Evolutionary conservation across 768 basidiomycete genomes (phyloP).

Genomic region (Pleurotus tuber-regium): DNA sequence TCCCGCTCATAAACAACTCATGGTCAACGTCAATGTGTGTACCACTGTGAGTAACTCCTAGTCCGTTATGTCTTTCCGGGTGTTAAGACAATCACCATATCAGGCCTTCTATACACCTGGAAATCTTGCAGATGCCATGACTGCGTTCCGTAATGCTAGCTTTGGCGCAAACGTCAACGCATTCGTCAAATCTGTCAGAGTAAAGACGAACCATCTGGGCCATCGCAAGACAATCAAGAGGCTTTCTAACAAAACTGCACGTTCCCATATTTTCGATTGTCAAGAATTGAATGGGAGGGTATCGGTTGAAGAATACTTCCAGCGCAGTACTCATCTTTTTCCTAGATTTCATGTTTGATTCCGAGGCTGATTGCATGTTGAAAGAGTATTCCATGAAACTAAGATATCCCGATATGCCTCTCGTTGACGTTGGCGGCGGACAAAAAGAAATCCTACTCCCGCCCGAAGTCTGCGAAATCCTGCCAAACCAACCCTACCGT

Average conservation of each 20-base stretch:
- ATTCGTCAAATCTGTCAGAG: slow-evolving; percentile 65
- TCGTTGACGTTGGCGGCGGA: slow-evolving; percentile 61
- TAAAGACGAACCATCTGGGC: slow-evolving; percentile 68
- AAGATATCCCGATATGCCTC: slow-evolving; percentile 45
- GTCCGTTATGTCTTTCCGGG: not conserved
- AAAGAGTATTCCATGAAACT: slow-evolving; percentile 65
- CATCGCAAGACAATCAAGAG: slow-evolving; percentile 71
- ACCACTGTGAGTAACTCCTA: slow-evolving; percentile 38
- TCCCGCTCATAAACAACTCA: slow-evolving; percentile 51
- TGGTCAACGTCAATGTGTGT: slow-evolving; percentile 66
- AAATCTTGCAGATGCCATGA: slow-evolving; percentile 64
- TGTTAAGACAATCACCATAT: slow-evolving; percentile 29
- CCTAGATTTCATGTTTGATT: slow-evolving; percentile 29
- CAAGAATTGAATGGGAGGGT: slow-evolving; percentile 52
- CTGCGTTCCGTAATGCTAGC: slow-evolving; percentile 48
- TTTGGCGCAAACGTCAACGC: slow-evolving; percentile 58
- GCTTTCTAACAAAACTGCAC: slow-evolving; percentile 46
- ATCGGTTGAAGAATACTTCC: slow-evolving; percentile 68
- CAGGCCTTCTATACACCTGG: slow-evolving; percentile 58
- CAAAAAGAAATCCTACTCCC: slow-evolving; percentile 53
- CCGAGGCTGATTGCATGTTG: slow-evolving; percentile 5
- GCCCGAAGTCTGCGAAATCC: slow-evolving; percentile 71
- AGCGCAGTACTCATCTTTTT: slow-evolving; percentile 49
- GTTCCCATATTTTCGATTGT: slow-evolving; percentile 50
- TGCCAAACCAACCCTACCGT: slow-evolving; percentile 64